Evolutionary conservation across 495 filamentous ascomycete species (phyloP).

Genomic region (Aspergillus steynii): DNA sequence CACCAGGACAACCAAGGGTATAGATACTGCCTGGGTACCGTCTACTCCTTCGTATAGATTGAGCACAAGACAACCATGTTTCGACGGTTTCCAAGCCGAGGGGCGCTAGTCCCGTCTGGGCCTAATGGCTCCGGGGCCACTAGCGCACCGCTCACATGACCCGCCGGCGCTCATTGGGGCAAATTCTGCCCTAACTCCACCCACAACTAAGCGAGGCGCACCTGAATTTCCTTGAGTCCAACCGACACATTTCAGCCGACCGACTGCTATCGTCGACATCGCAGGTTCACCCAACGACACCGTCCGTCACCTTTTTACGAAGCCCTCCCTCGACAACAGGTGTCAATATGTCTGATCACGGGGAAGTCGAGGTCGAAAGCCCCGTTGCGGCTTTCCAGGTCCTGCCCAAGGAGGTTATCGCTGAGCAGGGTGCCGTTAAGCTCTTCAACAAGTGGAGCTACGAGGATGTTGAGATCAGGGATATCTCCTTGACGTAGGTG

Average conservation of each 20-base stretch:
- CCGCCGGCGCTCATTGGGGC: conserved; percentile 16
- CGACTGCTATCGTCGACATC: conserved; percentile 33
- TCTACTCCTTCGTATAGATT: too few relatives aligned
- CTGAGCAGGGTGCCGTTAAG: conserved; percentile 91
- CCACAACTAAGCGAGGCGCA: conserved; percentile 49
- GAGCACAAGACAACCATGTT: not conserved
- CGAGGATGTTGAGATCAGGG: conserved; percentile 98
- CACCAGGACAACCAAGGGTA: too few relatives aligned
- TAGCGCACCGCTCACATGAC: conserved; percentile 27
- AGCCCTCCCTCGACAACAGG: conserved; percentile 46
- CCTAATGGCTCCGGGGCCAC: not conserved
- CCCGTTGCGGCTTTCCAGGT: conserved; percentile 65
- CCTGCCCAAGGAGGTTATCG: conserved; percentile 91
- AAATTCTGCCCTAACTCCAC: conserved; percentile 42
- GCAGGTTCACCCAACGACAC: conserved; percentile 43
- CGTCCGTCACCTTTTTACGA: conserved; percentile 42
- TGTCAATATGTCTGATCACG: conserved; percentile 89
- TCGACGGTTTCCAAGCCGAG: not conserved
- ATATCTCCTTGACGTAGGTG: conserved; percentile 99
- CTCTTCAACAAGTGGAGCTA: conserved; percentile 98
- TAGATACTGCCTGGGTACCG: too few relatives aligned
- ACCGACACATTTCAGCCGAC: conserved; percentile 35
- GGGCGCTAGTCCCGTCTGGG: not conserved
- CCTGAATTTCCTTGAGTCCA: conserved; percentile 37
- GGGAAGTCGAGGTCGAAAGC: conserved; percentile 90